Conservation (phyloP, 768 basidiomycete species). For the Amanita molliuscula region DNA sequence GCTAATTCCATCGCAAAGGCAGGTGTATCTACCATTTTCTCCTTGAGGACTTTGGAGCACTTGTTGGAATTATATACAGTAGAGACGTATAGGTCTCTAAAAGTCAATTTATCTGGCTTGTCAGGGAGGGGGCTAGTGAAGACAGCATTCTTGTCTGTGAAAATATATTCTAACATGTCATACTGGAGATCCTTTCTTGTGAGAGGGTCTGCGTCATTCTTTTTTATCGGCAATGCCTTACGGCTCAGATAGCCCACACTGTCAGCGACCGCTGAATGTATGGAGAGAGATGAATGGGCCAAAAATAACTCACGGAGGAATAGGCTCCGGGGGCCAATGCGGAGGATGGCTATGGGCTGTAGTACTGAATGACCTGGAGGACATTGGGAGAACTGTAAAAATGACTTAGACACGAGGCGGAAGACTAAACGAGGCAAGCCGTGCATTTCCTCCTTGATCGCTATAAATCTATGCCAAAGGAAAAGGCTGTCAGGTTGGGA, state of each 20-base stretch:
- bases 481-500: constrained; percentile 18
- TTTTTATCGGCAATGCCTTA: constrained; percentile 72
- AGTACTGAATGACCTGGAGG: constrained; percentile 28
- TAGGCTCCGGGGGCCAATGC: constrained; percentile 37
- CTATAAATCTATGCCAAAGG: constrained; percentile 9
- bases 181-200: constrained; percentile 80
- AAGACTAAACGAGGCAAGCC: constrained; percentile 12
- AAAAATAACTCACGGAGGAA: constrained; percentile 38
- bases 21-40: constrained; percentile 78
- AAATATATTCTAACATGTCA: constrained; percentile 75
- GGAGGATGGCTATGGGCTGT: constrained; percentile 17
- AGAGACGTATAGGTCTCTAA: constrained; percentile 77
- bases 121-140: constrained; percentile 60
- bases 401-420: constrained; percentile 25
- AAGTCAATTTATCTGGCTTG: constrained; percentile 48
- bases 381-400: constrained; percentile 28
- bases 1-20: constrained; percentile 72
- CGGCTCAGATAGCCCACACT: constrained; percentile 54
- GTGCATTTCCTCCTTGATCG: constrained; percentile 7
- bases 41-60: constrained; percentile 81
- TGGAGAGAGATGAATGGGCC: constrained; percentile 5
- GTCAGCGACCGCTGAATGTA: constrained; percentile 9
- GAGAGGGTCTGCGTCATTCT: constrained; percentile 74
- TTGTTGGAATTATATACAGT: constrained; percentile 72
- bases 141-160: constrained; percentile 52